Evolutionary conservation across 2,329 filamentous ascomycete genomes (phyloP).

Genomic region (Trichoderma arundinaceum): DNA sequence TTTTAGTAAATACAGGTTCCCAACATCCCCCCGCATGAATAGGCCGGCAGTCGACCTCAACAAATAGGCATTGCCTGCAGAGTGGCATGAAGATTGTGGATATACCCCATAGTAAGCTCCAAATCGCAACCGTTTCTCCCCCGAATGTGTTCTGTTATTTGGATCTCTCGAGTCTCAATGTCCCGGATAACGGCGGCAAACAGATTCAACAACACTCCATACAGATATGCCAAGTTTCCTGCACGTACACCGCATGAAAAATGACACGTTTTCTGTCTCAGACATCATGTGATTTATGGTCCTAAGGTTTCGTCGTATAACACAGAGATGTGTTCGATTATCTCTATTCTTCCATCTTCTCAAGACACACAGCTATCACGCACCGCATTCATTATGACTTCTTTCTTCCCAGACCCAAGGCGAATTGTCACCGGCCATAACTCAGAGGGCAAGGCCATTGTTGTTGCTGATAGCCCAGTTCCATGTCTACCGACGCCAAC

Average conservation of each 20-base stretch:
- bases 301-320: not conserved
- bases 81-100: not conserved
- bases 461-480: conserved; percentile 32
- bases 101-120: not conserved
- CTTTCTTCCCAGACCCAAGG: conserved; percentile 31
- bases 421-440: conserved; percentile 36
- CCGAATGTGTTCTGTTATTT: not conserved
- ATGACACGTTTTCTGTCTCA: conserved; percentile 11
- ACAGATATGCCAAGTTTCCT: not conserved
- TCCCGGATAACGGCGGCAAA: conserved; percentile 2
- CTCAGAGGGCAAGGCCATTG: conserved; percentile 31
- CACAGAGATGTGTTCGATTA: no score
- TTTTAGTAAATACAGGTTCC: not conserved
- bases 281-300: conserved; percentile 24
- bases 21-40: conserved; percentile 8
- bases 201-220: not conserved
- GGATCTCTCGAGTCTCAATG: not conserved
- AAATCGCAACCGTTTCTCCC: no score
- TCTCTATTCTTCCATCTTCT: not conserved
- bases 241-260: conserved; percentile 13
- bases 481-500: conserved; percentile 19
- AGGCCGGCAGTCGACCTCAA: not conserved
- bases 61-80: not conserved
- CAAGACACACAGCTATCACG: not conserved
- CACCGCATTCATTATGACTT: conserved; percentile 7